These are phyloP conservation scores for Pestalotiopsis sp. DNA, from an alignment of 2,329 filamentous ascomycete genomes.

Conservation along the genomic window DNA sequence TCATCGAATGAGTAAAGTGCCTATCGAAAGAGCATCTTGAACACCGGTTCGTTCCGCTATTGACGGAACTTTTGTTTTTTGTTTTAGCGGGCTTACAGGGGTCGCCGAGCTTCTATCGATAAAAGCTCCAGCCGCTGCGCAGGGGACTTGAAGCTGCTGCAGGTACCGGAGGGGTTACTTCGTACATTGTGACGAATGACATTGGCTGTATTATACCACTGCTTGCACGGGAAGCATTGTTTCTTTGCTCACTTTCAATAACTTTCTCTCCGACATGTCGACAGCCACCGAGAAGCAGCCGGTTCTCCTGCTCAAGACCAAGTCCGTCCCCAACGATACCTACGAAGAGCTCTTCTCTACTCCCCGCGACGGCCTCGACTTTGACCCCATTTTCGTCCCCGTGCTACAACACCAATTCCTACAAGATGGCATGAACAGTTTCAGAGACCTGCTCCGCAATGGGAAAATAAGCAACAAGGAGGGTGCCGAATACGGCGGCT, in stretches of 20 bases:
- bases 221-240: not conserved
- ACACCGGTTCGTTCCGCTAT: not conserved
- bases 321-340: slow-evolving; percentile 68
- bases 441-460: slow-evolving; percentile 52
- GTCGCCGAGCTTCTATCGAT: slow-evolving; percentile 28
- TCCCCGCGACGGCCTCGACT: slow-evolving; percentile 42
- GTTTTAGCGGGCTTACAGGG: not conserved
- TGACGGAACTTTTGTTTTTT: not conserved
- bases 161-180: slow-evolving; percentile 5
- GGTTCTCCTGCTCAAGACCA: slow-evolving; percentile 77
- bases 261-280: not conserved
- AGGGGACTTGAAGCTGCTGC: not conserved
- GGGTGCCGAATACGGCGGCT: slow-evolving; percentile 63
- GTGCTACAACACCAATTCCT: slow-evolving; percentile 74
- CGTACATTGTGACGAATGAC: not conserved
- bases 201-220: not conserved
- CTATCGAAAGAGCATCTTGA: no score
- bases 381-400: slow-evolving; percentile 71
- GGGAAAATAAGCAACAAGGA: slow-evolving; percentile 40
- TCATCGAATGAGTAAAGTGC: slow-evolving; percentile 15
- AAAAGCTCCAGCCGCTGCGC: slow-evolving; percentile 12
- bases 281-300: slow-evolving; percentile 40
- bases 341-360: slow-evolving; percentile 70
- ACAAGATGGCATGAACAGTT: slow-evolving; percentile 54
- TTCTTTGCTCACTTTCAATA: not conserved